Conservation (phyloP, 2,329 filamentous ascomycete genomes). For the Lecanicillium sp. region DNA sequence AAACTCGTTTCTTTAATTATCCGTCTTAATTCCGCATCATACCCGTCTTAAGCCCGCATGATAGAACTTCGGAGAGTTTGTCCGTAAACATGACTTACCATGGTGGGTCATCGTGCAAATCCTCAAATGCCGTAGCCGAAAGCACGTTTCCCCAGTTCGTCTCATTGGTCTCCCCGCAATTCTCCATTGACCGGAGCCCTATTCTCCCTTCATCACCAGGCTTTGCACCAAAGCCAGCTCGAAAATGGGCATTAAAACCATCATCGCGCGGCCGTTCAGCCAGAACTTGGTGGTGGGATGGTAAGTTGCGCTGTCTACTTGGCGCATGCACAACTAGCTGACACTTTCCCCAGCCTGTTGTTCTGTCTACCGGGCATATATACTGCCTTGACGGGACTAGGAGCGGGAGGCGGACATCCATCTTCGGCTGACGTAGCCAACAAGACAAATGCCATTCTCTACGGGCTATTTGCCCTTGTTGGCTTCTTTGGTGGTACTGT, state of each 20-base stretch:
- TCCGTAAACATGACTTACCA: too few species aligned
- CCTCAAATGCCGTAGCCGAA: too few species aligned
- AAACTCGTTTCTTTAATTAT: too few species aligned
- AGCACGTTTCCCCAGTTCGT: too few species aligned
- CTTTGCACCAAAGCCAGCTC: too few species aligned
- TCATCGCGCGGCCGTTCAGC: slow-evolving; percentile 4
- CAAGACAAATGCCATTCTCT: slow-evolving; percentile 12
- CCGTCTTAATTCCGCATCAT: too few species aligned
- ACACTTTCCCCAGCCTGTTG: slow-evolving; percentile 5
- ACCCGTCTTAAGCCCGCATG: too few species aligned
- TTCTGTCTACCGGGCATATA: slow-evolving; percentile 17
- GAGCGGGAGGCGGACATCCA: slow-evolving; percentile 13
- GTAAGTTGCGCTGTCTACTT: slow-evolving; percentile 14
- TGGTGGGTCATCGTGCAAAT: too few species aligned
- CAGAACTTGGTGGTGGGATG: slow-evolving; percentile 5
- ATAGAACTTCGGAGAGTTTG: too few species aligned
- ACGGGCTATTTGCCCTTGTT: slow-evolving; percentile 10
- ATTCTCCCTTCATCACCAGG: too few species aligned
- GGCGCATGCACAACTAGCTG: slow-evolving; percentile 14
- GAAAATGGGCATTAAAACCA: background rate
- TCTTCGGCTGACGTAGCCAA: slow-evolving; percentile 11
- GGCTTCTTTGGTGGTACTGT: slow-evolving; percentile 12
- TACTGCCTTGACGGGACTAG: slow-evolving; percentile 15
- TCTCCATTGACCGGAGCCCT: too few species aligned
- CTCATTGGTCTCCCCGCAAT: too few species aligned